Evolutionary conservation across 345 rosid genomes (phyloP).

Genomic region (Camelina hispida): DNA sequence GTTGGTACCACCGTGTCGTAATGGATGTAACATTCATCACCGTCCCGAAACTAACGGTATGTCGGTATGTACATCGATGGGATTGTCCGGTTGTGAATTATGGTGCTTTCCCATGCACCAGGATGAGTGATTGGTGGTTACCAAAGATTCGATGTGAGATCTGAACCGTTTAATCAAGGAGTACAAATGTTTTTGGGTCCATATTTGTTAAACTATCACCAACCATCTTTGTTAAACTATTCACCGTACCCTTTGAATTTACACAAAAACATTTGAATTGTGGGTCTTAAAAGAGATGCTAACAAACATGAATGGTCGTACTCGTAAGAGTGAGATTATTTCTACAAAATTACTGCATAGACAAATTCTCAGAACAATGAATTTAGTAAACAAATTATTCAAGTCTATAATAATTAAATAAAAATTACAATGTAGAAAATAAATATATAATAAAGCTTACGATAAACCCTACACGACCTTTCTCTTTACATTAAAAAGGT

Average conservation of each 20-base stretch:
- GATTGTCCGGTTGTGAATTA: background rate
- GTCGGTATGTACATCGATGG: background rate
- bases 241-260: background rate
- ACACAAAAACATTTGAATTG: background rate
- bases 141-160: background rate
- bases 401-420: constrained; percentile 22
- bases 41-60: background rate
- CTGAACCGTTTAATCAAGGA: background rate
- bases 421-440: constrained; percentile 12
- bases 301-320: background rate
- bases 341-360: background rate
- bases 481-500: constrained; percentile 38
- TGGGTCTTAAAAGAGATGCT: background rate
- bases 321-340: background rate
- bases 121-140: background rate
- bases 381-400: background rate
- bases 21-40: background rate
- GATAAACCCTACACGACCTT: constrained; percentile 27
- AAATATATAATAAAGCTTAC: constrained; percentile 27
- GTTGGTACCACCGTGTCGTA: background rate
- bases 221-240: background rate
- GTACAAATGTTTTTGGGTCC: background rate
- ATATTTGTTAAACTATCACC: background rate
- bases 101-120: background rate
- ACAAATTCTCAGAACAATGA: background rate